Evolutionary conservation across 2,329 filamentous ascomycete species (phyloP).

Genomic region (Ophiostoma fasciatum): DNA sequence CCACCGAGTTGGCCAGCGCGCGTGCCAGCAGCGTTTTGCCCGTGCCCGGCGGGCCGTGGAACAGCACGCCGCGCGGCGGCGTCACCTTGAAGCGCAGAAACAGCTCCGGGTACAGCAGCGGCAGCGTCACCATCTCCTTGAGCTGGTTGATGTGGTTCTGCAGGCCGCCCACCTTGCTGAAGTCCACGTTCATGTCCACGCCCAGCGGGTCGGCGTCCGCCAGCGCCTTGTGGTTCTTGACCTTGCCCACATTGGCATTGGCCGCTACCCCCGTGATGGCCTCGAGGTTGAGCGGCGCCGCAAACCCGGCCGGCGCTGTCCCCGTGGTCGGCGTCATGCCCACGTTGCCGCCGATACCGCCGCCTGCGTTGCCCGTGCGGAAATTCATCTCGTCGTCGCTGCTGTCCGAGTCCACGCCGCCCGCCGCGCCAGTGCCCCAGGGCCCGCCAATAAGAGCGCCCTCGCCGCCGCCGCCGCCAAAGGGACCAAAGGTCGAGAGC

Average conservation of each 20-base stretch:
- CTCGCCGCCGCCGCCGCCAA: slow-evolving; percentile 68
- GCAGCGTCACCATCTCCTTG: slow-evolving; percentile 96
- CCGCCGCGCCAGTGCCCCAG: slow-evolving; percentile 58
- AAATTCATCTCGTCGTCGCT: slow-evolving; percentile 71
- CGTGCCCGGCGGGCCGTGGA: slow-evolving; percentile 92
- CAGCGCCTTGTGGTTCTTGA: slow-evolving; percentile 82
- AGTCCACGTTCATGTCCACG: slow-evolving; percentile 82
- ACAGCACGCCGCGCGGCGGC: slow-evolving; percentile 84
- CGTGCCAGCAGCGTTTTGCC: slow-evolving; percentile 95
- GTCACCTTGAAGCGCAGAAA: slow-evolving; percentile 87
- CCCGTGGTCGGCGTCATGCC: slow-evolving; percentile 43
- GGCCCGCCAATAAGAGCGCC: slow-evolving; percentile 60
- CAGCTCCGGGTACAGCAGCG: slow-evolving; percentile 85
- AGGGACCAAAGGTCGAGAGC: slow-evolving; percentile 83
- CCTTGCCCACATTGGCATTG: slow-evolving; percentile 74
- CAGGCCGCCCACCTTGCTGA: slow-evolving; percentile 84
- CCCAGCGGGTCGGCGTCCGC: slow-evolving; percentile 91
- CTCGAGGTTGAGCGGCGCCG: slow-evolving; percentile 23
- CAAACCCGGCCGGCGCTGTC: slow-evolving; percentile 14
- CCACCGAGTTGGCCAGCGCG: slow-evolving; percentile 81
- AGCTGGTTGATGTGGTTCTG: slow-evolving; percentile 91
- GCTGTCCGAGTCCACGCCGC: slow-evolving; percentile 81
- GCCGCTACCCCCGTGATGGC: slow-evolving; percentile 25
- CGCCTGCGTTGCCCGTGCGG: slow-evolving; percentile 28
- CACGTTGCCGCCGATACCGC: slow-evolving; percentile 38